Evolutionary conservation across 129 eudicot genomes (phyloP).

Genomic region (Lactuca saligna): DNA sequence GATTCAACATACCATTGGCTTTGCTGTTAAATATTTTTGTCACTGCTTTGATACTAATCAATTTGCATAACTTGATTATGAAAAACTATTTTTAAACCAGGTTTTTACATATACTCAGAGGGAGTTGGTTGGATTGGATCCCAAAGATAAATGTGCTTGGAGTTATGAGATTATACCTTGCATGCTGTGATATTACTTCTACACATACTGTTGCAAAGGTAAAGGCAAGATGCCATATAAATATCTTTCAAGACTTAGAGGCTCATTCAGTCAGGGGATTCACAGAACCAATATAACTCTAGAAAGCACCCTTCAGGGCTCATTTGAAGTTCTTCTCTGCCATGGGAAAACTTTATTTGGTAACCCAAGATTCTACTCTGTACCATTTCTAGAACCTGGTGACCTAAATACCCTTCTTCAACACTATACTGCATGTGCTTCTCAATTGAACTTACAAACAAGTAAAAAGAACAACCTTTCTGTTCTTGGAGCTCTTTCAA

Average conservation of each 20-base stretch:
- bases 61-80: background rate
- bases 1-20: background rate
- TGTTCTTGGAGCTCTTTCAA: slow-evolving; percentile 70
- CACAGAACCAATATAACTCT: slow-evolving; percentile 44
- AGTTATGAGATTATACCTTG: slow-evolving; percentile 50
- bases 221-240: slow-evolving; percentile 63
- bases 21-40: too few relatives aligned
- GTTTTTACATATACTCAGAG: background rate
- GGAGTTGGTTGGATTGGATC: slow-evolving; percentile 13
- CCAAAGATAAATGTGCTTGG: slow-evolving; percentile 39
- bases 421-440: slow-evolving; percentile 49
- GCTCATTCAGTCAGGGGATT: slow-evolving; percentile 46
- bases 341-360: slow-evolving; percentile 61
- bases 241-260: slow-evolving; percentile 48
- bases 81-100: background rate
- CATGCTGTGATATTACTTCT: slow-evolving; percentile 24
- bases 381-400: slow-evolving; percentile 36
- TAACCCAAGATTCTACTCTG: slow-evolving; percentile 45
- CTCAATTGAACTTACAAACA: slow-evolving; percentile 55
- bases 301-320: slow-evolving; percentile 46
- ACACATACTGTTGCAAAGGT: slow-evolving; percentile 16
- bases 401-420: slow-evolving; percentile 46
- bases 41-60: too few relatives aligned
- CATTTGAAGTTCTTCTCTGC: slow-evolving; percentile 39
- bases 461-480: slow-evolving; percentile 56